phyloP scores from a whole-genome alignment of 176 grass and related monocot species.

The Olyra latifolia region DNA sequence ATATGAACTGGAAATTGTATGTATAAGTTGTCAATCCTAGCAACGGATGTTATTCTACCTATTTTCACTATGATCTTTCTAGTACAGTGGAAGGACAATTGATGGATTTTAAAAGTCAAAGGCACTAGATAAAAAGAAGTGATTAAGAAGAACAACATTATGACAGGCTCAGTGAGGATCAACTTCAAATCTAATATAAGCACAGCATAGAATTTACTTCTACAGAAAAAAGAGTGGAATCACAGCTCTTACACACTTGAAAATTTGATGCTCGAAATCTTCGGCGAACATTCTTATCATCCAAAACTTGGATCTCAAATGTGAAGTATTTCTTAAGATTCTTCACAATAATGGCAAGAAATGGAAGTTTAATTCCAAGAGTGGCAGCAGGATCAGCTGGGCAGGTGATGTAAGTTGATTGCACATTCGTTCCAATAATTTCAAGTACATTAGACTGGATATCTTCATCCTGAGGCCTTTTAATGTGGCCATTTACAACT shows the following conservation, averaged over 20 bases:
- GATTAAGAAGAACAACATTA: background rate
- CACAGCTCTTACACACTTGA: slow-evolving; percentile 61
- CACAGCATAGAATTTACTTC: background rate
- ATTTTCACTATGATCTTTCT: background rate
- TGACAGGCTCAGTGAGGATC: background rate
- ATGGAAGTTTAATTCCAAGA: slow-evolving; percentile 88
- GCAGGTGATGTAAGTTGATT: slow-evolving; percentile 95
- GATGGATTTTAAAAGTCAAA: background rate
- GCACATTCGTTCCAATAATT: slow-evolving; percentile 89
- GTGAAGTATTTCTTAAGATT: slow-evolving; percentile 97
- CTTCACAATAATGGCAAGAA: slow-evolving; percentile 83
- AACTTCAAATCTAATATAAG: background rate
- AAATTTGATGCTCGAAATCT: slow-evolving; percentile 89
- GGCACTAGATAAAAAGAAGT: background rate
- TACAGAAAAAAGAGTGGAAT: background rate
- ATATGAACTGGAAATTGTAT: background rate
- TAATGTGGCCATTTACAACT: slow-evolving; percentile 84
- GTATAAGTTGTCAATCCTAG: slow-evolving; percentile 2
- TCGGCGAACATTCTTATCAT: slow-evolving; percentile 94
- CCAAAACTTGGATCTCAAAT: slow-evolving; percentile 93
- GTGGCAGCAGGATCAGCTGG: slow-evolving; percentile 82
- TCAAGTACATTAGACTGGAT: slow-evolving; percentile 94
- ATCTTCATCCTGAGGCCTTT: slow-evolving; percentile 89
- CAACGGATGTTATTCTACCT: background rate
- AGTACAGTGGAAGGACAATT: background rate